Conservation (phyloP, 306 rosid species). For the Acacia crassicarpa region DNA sequence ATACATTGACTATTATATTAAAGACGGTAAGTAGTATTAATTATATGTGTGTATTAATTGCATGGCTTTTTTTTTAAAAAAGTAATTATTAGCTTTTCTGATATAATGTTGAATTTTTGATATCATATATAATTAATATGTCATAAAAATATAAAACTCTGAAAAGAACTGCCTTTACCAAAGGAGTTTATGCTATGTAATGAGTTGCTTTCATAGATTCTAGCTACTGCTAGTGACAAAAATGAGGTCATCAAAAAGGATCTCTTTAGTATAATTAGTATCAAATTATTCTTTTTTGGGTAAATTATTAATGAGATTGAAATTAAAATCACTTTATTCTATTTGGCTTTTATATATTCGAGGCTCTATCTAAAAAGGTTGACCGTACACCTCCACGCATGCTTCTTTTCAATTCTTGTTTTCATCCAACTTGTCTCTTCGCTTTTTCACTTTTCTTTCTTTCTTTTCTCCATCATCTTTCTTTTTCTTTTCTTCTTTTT, state of each 20-base stretch:
- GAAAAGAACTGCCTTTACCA: not conserved
- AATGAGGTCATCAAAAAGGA: not conserved
- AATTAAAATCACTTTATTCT: conserved; percentile 48
- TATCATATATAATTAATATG: not conserved
- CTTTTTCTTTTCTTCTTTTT: not conserved
- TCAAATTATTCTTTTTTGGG: not conserved
- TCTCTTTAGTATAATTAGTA: not conserved
- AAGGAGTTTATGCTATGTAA: not conserved
- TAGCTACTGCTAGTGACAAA: not conserved
- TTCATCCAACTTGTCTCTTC: conserved; percentile 24
- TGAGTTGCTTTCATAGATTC: conserved; percentile 1
- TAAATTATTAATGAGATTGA: not conserved
- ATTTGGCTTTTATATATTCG: conserved; percentile 42
- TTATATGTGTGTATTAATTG: not conserved
- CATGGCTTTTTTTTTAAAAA: not conserved
- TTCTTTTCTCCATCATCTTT: not conserved
- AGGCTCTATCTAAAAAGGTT: not conserved
- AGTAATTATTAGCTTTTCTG: not conserved
- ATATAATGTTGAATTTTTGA: not conserved
- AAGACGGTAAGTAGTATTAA: accelerated
- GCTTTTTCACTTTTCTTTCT: not conserved
- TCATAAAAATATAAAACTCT: not conserved
- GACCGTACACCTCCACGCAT: not conserved
- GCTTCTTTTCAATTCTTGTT: conserved; percentile 38
- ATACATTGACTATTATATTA: no score